Evolutionary conservation across 345 rosid genomes (phyloP).

Genomic region (Pistacia integerrima): DNA sequence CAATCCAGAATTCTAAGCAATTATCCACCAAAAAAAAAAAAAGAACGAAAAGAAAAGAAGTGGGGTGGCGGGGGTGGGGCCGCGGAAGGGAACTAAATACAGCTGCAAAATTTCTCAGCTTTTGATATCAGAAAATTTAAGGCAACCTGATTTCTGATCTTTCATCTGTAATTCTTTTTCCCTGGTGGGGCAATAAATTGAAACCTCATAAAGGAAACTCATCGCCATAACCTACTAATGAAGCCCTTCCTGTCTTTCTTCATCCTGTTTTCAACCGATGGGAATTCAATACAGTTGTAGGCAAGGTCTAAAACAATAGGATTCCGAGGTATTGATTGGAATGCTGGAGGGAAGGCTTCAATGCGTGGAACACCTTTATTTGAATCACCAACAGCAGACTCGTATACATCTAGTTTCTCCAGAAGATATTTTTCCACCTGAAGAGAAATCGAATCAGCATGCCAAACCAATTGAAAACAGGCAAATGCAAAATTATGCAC

Average conservation of each 20-base stretch:
- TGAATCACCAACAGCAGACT: constrained; percentile 74
- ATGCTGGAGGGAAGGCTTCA: constrained; percentile 85
- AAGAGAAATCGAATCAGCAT: constrained; percentile 11
- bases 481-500: background rate
- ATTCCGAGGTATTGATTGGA: constrained; percentile 66
- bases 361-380: constrained; percentile 64
- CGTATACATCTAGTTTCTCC: constrained; percentile 80
- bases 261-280: constrained; percentile 79
- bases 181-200: background rate
- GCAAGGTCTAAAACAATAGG: constrained; percentile 92
- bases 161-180: background rate
- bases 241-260: constrained; percentile 79
- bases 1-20: no score
- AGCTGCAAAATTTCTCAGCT: constrained; percentile 16
- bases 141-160: background rate
- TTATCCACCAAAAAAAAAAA: no score
- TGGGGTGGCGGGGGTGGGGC: no score
- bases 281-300: constrained; percentile 67
- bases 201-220: constrained; percentile 25
- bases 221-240: constrained; percentile 72
- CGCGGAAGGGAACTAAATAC: background rate
- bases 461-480: constrained; percentile 4
- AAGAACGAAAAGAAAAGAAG: no score
- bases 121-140: background rate
- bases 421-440: constrained; percentile 78